These are phyloP conservation scores for Elymus sibiricus DNA, from an alignment of 176 grass and related monocot genomes.

Conservation along the genomic window DNA sequence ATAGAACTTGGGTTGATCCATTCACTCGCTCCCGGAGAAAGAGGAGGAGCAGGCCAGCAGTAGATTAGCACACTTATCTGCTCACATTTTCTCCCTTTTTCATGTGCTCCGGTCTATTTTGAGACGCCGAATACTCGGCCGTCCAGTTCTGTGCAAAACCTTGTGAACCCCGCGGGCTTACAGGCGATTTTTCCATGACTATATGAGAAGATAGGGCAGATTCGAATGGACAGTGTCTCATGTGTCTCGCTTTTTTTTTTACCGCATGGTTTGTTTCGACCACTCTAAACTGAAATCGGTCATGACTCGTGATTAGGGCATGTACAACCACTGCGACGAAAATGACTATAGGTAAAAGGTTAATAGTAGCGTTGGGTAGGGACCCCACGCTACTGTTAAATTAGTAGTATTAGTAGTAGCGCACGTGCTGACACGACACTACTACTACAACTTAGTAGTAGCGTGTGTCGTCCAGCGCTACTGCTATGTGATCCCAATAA, in stretches of 20 bases:
- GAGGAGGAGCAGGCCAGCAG: slow-evolving; percentile 19
- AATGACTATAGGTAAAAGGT: too few relatives aligned
- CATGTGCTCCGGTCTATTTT: neutral
- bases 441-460: too few relatives aligned
- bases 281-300: too few relatives aligned
- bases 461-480: too few relatives aligned
- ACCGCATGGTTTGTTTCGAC: neutral
- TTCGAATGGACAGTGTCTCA: neutral
- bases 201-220: neutral
- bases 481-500: too few relatives aligned
- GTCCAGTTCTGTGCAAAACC: neutral
- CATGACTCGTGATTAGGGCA: too few relatives aligned
- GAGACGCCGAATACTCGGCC: neutral
- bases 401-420: too few relatives aligned
- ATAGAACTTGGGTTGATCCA: slow-evolving; percentile 61
- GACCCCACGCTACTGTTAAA: too few relatives aligned
- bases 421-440: too few relatives aligned
- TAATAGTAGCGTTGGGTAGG: too few relatives aligned
- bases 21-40: slow-evolving; percentile 34
- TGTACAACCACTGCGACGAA: too few relatives aligned
- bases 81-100: neutral
- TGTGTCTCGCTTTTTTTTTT: neutral
- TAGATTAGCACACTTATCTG: slow-evolving; percentile 22
- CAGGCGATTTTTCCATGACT: neutral
- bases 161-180: neutral